A percentile compares a stretch with the other conserved stretches of the same genome.
Conservation (phyloP, 768 basidiomycete genomes). For the Tricholoma sp. region DNA sequence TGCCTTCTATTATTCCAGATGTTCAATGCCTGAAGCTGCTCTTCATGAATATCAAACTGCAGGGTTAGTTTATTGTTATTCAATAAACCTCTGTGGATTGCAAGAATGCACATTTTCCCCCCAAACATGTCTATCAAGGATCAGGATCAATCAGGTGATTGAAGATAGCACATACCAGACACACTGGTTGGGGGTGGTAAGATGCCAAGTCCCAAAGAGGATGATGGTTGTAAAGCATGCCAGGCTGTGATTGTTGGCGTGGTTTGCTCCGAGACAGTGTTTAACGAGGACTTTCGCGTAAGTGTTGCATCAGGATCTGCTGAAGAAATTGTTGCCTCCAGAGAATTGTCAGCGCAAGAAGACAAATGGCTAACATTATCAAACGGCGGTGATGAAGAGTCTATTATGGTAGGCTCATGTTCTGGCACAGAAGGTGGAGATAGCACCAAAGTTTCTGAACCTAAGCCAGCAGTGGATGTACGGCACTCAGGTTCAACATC, state of each 20-base stretch:
- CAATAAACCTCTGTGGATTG: constrained; percentile 9
- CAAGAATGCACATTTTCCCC: constrained; percentile 11
- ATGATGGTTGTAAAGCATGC: background rate
- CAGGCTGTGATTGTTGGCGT: too few relatives aligned
- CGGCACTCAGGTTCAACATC: background rate
- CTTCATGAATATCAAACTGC: constrained; percentile 20
- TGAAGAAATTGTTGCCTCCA: background rate
- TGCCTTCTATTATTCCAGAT: constrained; percentile 35
- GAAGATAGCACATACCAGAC: background rate
- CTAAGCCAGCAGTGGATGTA: background rate
- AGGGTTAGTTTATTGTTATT: constrained; percentile 13
- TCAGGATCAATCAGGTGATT: constrained; percentile 1
- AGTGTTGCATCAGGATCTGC: background rate
- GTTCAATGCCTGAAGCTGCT: constrained; percentile 20
- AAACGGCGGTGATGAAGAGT: background rate
- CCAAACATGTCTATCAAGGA: constrained; percentile 16
- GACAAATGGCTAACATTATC: background rate
- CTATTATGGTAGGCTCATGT: background rate
- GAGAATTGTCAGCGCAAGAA: background rate
- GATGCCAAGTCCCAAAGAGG: background rate
- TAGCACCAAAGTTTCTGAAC: background rate
- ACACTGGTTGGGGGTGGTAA: constrained; percentile 1
- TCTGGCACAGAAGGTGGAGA: background rate
- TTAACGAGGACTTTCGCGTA: background rate
- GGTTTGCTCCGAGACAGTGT: background rate